These are phyloP conservation scores for Cyclocybe aegerita DNA, from an alignment of 768 basidiomycete species.

Conservation along the genomic window DNA sequence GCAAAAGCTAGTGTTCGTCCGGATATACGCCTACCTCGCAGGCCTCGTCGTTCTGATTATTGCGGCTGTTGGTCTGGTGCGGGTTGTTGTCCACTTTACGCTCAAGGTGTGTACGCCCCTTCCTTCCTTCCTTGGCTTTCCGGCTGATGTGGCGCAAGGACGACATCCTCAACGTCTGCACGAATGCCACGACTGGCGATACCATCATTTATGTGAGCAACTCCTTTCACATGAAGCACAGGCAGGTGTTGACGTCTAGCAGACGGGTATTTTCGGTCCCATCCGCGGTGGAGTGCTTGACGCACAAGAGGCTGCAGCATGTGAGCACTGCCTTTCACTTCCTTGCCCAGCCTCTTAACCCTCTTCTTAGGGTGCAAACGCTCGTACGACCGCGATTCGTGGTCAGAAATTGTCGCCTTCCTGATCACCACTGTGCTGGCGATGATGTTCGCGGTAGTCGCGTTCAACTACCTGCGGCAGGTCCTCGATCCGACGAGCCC, in stretches of 20 bases:
- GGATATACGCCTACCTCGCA: conserved; percentile 56
- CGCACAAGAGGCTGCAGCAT: conserved; percentile 39
- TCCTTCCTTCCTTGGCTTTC: background rate
- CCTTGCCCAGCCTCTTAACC: conserved; percentile 7
- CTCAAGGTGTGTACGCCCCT: conserved; percentile 50
- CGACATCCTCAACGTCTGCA: conserved; percentile 59
- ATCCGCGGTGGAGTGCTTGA: conserved; percentile 27
- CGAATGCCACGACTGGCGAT: conserved; percentile 31
- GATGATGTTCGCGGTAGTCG: conserved; percentile 60
- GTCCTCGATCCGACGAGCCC: conserved; percentile 63
- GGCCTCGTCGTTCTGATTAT: conserved; percentile 47
- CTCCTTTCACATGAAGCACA: background rate
- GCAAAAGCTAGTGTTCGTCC: conserved; percentile 57
- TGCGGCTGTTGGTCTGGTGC: conserved; percentile 50
- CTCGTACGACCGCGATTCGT: conserved; percentile 64
- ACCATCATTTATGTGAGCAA: conserved; percentile 35
- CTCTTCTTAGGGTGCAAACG: conserved; percentile 53
- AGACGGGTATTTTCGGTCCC: conserved; percentile 59
- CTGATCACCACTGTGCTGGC: conserved; percentile 57
- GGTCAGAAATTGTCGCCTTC: conserved; percentile 65
- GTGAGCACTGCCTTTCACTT: conserved; percentile 32
- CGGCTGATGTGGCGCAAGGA: conserved; percentile 33
- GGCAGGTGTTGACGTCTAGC: conserved; percentile 12
- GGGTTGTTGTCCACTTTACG: conserved; percentile 63
- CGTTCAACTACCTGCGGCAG: conserved; percentile 76